Conservation (phyloP, 2,329 filamentous ascomycete genomes). For the Colletotrichum melonis region DNA sequence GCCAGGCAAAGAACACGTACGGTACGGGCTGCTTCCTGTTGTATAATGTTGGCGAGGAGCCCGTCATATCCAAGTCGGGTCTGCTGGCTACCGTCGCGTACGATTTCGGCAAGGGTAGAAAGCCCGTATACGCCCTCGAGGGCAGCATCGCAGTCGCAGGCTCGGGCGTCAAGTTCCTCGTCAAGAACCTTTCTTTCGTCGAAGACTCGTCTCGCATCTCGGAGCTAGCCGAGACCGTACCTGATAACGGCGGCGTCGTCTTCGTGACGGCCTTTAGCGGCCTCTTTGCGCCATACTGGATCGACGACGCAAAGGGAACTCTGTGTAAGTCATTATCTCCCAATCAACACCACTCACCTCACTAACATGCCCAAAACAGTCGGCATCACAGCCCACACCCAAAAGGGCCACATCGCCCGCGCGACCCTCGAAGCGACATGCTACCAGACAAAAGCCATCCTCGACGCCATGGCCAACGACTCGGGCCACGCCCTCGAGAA, state of each 20-base stretch:
- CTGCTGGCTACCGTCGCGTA: constrained; percentile 90
- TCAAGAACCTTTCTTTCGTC: constrained; percentile 73
- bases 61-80: constrained; percentile 86
- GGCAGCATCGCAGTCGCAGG: constrained; percentile 87
- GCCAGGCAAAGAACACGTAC: constrained; percentile 91
- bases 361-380: constrained; percentile 54
- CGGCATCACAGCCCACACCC: constrained; percentile 86
- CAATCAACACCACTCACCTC: not conserved
- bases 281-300: constrained; percentile 94
- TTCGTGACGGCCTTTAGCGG: constrained; percentile 93
- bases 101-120: constrained; percentile 72
- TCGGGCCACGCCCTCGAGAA: constrained; percentile 79
- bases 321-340: constrained; percentile 67
- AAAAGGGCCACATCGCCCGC: constrained; percentile 86
- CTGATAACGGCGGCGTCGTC: constrained; percentile 84
- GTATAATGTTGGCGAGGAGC: constrained; percentile 87
- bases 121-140: constrained; percentile 83
- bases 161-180: constrained; percentile 80
- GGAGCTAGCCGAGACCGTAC: constrained; percentile 62
- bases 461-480: constrained; percentile 91
- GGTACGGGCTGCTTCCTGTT: constrained; percentile 91
- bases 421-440: constrained; percentile 92
- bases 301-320: constrained; percentile 90
- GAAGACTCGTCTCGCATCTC: constrained; percentile 61
- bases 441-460: constrained; percentile 91